phyloP scores from a whole-genome alignment of 2,329 filamentous ascomycete species.

The Phialophora expanda region DNA sequence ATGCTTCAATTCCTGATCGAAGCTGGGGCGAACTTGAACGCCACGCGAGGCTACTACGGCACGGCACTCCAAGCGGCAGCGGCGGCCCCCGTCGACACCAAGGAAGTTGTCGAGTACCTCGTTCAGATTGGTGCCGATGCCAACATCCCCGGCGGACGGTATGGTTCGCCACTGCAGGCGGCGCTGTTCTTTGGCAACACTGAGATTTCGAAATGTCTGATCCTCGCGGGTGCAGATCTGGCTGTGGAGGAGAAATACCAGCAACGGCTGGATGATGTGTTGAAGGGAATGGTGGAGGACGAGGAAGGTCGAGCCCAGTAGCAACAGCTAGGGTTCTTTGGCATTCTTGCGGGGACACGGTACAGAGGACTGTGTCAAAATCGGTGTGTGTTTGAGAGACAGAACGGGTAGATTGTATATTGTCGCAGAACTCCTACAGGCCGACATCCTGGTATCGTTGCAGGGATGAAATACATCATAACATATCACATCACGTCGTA shows the following conservation, averaged over 20 bases:
- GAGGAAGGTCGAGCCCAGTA: neutral
- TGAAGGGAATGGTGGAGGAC: neutral
- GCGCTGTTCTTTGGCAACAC: neutral
- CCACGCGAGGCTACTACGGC: neutral
- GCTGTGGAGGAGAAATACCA: neutral
- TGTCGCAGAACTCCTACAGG: neutral
- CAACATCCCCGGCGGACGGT: neutral
- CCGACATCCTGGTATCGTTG: neutral
- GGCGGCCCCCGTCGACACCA: neutral
- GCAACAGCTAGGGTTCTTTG: no score
- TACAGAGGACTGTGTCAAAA: no score
- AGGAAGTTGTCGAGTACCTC: neutral
- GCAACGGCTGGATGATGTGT: neutral
- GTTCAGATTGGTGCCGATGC: neutral
- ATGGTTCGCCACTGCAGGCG: neutral
- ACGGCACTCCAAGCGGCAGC: neutral
- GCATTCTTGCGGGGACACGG: no score
- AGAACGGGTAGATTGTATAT: neutral
- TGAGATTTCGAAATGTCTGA: neutral
- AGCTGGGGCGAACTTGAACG: neutral
- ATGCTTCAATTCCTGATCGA: neutral
- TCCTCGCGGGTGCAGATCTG: neutral
- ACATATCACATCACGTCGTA: neutral
- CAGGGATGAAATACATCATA: neutral
- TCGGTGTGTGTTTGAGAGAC: no score